Base-by-base conservation (phyloP, 345 rosid species). In the Clarkia xantiana region DNA sequence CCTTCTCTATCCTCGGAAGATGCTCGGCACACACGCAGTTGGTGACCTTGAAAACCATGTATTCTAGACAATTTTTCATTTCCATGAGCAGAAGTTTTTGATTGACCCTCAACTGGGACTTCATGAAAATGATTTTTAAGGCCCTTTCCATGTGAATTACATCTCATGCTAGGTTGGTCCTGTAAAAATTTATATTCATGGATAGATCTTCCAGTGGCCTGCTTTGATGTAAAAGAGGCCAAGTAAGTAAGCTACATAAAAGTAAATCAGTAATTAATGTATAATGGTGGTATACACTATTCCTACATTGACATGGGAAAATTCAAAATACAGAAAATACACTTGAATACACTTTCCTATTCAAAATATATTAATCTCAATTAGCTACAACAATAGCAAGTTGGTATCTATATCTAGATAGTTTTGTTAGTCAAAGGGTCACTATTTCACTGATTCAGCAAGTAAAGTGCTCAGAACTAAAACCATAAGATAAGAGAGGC, bases 131-230 rank as follows among this genome's bases (percentile, higher is more conserved):
- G 79, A 58, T 77, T 70, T 52, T 74, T 82, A 40, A 69, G 43
- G 62, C 52, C 61, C 47, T 71, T 71, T 42, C 80, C 84, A 67
- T 63, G 68, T 23, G 67, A 25, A 51, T 77, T 78, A 62, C 78
- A 68, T 62, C 80, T 75, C 58, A 51, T 52, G 54, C 50, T 53
- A 16, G 87, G 65, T 44, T 70, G 82, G 14, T 91, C 93, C 50
- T 72, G 80, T 45, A 79, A 60, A 71, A 76, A 69, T 53, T 72
- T 88, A 59, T 86, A 74, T 52, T 78, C 90, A 52, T 77, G 82
- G 59, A 70, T 62, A 59, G 71, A 71, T 66, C 78, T 74, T 40
- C 52, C 45, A 61, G 69, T 65, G 61, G 77, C 79, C 81, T 81
- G 76, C 48, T 64, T 17, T 49, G 34, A 58, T 51, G 19, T 49